Evolutionary conservation across 176 grass and related monocot species (phyloP).

Genomic region (Olyra latifolia): DNA sequence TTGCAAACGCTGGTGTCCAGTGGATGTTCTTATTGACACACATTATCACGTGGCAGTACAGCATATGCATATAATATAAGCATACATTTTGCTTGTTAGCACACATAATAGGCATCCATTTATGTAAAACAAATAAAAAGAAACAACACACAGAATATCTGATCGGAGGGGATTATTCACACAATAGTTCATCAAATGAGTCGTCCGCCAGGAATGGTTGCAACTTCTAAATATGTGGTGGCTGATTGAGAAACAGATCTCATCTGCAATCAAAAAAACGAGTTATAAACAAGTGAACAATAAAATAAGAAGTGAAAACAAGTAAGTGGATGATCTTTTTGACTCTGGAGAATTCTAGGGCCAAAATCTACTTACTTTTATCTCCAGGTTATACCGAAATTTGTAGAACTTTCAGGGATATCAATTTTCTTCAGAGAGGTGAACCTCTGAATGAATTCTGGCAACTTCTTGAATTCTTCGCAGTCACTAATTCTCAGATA

Average conservation of each 20-base stretch:
- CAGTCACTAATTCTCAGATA: not conserved
- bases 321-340: not conserved
- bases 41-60: not conserved
- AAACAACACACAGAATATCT: not conserved
- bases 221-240: not conserved
- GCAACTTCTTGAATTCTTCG: not conserved
- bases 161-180: not conserved
- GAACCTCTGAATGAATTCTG: not conserved
- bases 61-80: not conserved
- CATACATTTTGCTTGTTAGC: too few relatives aligned
- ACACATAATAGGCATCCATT: not conserved
- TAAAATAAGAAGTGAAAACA: not conserved
- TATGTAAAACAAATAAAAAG: not conserved
- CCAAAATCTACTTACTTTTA: not conserved
- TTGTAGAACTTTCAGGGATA: not conserved
- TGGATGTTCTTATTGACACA: not conserved
- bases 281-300: not conserved
- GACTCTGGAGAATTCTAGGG: not conserved
- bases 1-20: not conserved
- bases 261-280: not conserved
- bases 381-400: not conserved
- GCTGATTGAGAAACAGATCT: not conserved
- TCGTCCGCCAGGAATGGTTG: not conserved
- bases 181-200: not conserved
- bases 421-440: not conserved